Base-by-base conservation (phyloP, 371 early-diverging fungal species). In the Mortierella polycephala region DNA sequence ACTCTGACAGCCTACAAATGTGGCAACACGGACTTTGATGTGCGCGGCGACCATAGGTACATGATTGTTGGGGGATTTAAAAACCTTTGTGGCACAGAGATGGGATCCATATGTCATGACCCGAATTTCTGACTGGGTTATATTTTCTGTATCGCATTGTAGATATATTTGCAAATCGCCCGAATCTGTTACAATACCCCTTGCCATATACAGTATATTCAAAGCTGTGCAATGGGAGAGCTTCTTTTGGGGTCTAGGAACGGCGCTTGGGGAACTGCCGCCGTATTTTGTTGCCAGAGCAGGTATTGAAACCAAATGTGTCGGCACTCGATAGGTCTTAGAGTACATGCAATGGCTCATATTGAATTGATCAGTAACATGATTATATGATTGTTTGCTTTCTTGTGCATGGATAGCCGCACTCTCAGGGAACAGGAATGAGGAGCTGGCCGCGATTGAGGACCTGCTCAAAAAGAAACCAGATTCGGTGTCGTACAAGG, bases 281-380 rank as follows among this genome's bases (percentile, higher is more conserved):
- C 97, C 97, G 0, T 97, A 96, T 79, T 96, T 97, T 86, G 92
- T 97, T 8, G 96, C 96, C 14, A 84, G 95, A 52, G 95, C 96
- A 13, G 93, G 93, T 92, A 85, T 30, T 50, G 58, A 52, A 2
- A 18, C 52, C 12, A 52, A 55, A 11, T 40, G 30, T 13, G 21
- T 20, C 16, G 49, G 37, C 42, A 53, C 10, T 56, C 14, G 16
- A 16, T 30, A 4, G 30, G 30, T 30, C 30, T 30, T 30, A 30
- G 57, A 14, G 39, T 23, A n/a, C 30, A 58, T 10, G 44, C 18
- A 13, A 47, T 23, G 60, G 7, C 11, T n/a, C 45, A 5, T 42
- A 16, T 57, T 39, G 42, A 9, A 23, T 60, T 6, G 4, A 23
- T 13, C 23, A 46, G 2, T 23, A 46, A 14, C 45, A 20, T 9